These are phyloP conservation scores for Chamaenerion angustifolium DNA, from an alignment of 345 rosid species.

Conservation along the genomic window DNA sequence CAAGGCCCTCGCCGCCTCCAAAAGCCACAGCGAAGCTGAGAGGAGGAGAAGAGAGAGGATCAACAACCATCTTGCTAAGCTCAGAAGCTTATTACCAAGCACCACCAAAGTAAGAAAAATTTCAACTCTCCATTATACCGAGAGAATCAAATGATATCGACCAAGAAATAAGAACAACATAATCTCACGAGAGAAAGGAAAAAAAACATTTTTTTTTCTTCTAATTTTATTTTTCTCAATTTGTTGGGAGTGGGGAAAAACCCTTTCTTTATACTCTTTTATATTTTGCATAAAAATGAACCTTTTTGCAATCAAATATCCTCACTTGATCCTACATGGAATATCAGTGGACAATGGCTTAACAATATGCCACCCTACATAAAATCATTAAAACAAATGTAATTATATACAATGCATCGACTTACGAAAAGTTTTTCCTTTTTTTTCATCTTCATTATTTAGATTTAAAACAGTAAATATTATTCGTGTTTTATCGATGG, in stretches of 20 bases:
- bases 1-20: slow-evolving; percentile 95
- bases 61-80: slow-evolving; percentile 91
- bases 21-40: slow-evolving; percentile 97
- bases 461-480: no score
- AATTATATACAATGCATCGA: no score
- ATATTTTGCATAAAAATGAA: not conserved
- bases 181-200: slow-evolving; percentile 83
- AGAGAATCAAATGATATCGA: no score
- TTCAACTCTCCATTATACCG: not conserved
- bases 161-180: slow-evolving; percentile 6
- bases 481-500: not conserved
- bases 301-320: slow-evolving; percentile 1
- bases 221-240: slow-evolving; percentile 4
- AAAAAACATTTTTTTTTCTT: not conserved
- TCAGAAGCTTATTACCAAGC: slow-evolving; percentile 86
- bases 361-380: no score
- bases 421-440: not conserved
- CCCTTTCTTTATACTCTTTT: not conserved
- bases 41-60: slow-evolving; percentile 91
- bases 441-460: not conserved
- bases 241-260: not conserved
- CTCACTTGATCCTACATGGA: slow-evolving; percentile 1
- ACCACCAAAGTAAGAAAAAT: slow-evolving; percentile 78
- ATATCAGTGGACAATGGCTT: not conserved
- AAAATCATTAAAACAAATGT: no score